Evolutionary conservation across 140 eudicot genomes (phyloP), one percentile per base, ranked within the genome.

Genomic region (Flaveria floridana): DNA sequence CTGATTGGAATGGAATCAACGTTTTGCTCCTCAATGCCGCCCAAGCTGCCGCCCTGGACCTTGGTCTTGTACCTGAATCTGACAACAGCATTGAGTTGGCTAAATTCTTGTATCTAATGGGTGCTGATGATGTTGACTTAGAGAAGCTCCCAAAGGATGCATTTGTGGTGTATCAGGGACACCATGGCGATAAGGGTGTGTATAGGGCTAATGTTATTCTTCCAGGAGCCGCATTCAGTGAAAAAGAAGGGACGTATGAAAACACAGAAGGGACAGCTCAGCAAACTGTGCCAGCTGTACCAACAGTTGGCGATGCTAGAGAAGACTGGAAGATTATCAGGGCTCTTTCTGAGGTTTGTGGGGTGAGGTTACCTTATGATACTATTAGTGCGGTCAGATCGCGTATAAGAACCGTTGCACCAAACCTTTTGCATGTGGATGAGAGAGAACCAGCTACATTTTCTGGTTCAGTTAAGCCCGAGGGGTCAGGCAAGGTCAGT

Each of bases 11-110:
- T 14, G 99, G 99, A 7, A 74, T 94, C 79, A 94, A 94, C 6
- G 82, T 84, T 8, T 69, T 94, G 72, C 91, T 94, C 62, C 87
- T 90, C 7, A 88, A 94, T 59, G 97, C 99, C 7, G 91, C 99
- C 76, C 99, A 94, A 87, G 97, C 99, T 25, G 99, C 99, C 12
- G 91, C 99, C 15, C 89, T 94, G 4, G 99, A 94, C 86, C 95
- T 92, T 7, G 98, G 96, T 11, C 97, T 94, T 16, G 94, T 86
- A 19, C 90, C 97, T 1, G 97, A 94, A 82, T 84, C 97, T 10
- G 95, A 85, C 64, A 85, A 81, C 41, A 75, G 87, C 84, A 85
- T 90, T 6, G 97, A 94, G 37, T 70, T 94, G 0, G 94, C 99
- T 2, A 94, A 94, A 28, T 85, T 94, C 28, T 44, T 87, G 68